A percentile compares a stretch with the other conserved stretches of the same genome.
Conservation (phyloP, 1,284 basidiomycete species). For the Peniophora sp. region DNA sequence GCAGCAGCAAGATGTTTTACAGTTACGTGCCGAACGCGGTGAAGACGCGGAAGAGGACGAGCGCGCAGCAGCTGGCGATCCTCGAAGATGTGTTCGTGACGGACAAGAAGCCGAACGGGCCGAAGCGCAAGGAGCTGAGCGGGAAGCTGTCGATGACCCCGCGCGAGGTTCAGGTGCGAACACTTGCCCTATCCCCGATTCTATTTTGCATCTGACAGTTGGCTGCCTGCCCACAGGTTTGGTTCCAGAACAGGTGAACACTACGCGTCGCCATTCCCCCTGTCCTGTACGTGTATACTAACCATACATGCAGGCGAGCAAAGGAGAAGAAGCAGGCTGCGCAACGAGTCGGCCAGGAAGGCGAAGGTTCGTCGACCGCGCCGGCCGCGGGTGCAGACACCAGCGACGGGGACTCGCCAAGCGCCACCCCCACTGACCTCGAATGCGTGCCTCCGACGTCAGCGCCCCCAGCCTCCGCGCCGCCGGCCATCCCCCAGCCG, state of each 20-base stretch:
- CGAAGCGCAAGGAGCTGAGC: slow-evolving; percentile 72
- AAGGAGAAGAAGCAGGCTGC: slow-evolving; percentile 64
- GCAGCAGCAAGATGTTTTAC: slow-evolving; percentile 54
- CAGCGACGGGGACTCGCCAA: not conserved
- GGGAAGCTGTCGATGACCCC: slow-evolving; percentile 84
- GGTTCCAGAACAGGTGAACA: slow-evolving; percentile 88
- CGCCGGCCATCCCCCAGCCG: not conserved
- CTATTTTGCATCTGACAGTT: slow-evolving; percentile 8
- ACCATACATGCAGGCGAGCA: slow-evolving; percentile 70
- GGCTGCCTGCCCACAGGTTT: slow-evolving; percentile 45
- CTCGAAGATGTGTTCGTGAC: slow-evolving; percentile 80
- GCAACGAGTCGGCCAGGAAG: slow-evolving; percentile 8
- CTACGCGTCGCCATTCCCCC: slow-evolving; percentile 8
- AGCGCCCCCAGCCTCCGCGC: not conserved
- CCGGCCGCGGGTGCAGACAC: slow-evolving; percentile 1
- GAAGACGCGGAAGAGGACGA: slow-evolving; percentile 84
- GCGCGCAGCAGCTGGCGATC: slow-evolving; percentile 74
- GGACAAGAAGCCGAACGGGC: slow-evolving; percentile 86
- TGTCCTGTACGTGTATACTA: slow-evolving; percentile 5
- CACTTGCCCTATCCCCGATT: slow-evolving; percentile 8
- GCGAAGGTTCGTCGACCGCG: slow-evolving; percentile 1
- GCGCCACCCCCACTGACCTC: too few relatives aligned
- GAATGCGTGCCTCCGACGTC: not conserved
- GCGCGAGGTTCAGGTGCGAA: slow-evolving; percentile 81
- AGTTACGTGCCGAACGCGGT: slow-evolving; percentile 85